Conservation (phyloP, 352 stramenopile species). For the Pythium monospermum region DNA sequence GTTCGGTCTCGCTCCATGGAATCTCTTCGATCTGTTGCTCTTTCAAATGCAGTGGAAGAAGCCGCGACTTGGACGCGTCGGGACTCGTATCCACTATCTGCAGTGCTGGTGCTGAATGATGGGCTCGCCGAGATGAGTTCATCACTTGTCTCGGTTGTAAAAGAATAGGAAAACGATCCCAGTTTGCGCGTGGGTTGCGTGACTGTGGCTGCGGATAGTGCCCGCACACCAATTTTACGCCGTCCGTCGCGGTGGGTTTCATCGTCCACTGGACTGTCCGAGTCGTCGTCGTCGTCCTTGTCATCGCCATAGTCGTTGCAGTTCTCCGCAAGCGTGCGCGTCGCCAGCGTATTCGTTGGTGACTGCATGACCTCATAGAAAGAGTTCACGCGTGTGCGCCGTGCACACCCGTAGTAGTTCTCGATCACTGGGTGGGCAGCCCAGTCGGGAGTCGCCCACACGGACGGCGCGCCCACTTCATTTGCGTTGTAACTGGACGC, state of each 20-base stretch:
- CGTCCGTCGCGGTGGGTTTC: constrained; percentile 1
- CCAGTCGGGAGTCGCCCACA: constrained; percentile 77
- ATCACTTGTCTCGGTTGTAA: constrained; percentile 65
- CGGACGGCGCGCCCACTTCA: constrained; percentile 35
- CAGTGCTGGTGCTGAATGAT: constrained; percentile 18
- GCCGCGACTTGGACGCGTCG: constrained; percentile 6
- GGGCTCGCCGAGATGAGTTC: constrained; percentile 23
- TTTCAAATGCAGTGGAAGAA: not conserved
- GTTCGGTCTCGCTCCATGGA: not conserved
- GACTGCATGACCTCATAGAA: constrained; percentile 84
- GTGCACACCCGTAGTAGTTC: constrained; percentile 64
- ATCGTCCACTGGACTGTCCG: constrained; percentile 14
- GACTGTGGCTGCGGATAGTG: not conserved
- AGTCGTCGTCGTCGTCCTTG: constrained; percentile 12
- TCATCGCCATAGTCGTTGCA: constrained; percentile 43
- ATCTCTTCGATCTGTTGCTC: not conserved
- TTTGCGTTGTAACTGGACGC: not conserved
- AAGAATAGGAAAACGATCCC: constrained; percentile 64
- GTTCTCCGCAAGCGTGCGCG: constrained; percentile 55
- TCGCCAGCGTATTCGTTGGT: constrained; percentile 45
- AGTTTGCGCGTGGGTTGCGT: constrained; percentile 21
- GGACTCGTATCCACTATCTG: constrained; percentile 10
- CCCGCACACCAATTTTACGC: not conserved
- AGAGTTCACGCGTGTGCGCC: constrained; percentile 48
- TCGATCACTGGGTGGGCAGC: constrained; percentile 69